Conservation (phyloP, 2,329 filamentous ascomycete genomes). For the Trichoderma aggressivum region DNA sequence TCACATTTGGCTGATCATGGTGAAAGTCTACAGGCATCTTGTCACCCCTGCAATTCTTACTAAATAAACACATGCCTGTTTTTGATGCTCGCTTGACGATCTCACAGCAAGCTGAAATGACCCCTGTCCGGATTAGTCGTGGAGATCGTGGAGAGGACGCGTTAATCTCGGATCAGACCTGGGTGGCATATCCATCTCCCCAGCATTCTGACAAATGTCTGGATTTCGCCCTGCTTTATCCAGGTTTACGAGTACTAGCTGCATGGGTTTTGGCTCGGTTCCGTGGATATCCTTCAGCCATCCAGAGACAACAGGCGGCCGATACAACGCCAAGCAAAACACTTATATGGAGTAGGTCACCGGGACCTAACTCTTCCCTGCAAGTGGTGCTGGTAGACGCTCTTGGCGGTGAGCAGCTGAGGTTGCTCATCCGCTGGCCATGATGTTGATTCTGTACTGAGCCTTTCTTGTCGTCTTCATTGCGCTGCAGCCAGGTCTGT, state of each 20-base stretch:
- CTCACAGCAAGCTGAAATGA: neutral
- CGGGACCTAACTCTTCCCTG: neutral
- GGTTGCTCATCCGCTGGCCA: neutral
- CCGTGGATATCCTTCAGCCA: neutral
- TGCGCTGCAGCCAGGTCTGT: no score
- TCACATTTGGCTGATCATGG: neutral
- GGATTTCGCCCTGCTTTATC: neutral
- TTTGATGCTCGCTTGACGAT: neutral
- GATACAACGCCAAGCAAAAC: neutral
- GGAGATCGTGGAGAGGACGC: neutral
- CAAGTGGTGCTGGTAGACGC: neutral
- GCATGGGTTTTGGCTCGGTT: neutral
- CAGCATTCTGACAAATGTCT: neutral
- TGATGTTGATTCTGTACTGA: neutral
- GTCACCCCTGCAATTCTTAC: neutral
- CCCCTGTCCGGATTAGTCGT: neutral
- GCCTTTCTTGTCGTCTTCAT: no score
- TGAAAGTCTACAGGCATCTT: neutral
- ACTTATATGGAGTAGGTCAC: neutral
- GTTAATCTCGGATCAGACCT: neutral
- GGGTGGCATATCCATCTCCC: neutral
- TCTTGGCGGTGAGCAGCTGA: neutral
- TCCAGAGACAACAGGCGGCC: neutral
- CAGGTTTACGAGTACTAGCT: neutral
- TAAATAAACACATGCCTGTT: neutral